A percentile compares a stretch with the other conserved stretches of the same genome.
phyloP scores from a whole-genome alignment of 2,329 filamentous ascomycete genomes.

The Paracorniculantispora psalliotae region DNA sequence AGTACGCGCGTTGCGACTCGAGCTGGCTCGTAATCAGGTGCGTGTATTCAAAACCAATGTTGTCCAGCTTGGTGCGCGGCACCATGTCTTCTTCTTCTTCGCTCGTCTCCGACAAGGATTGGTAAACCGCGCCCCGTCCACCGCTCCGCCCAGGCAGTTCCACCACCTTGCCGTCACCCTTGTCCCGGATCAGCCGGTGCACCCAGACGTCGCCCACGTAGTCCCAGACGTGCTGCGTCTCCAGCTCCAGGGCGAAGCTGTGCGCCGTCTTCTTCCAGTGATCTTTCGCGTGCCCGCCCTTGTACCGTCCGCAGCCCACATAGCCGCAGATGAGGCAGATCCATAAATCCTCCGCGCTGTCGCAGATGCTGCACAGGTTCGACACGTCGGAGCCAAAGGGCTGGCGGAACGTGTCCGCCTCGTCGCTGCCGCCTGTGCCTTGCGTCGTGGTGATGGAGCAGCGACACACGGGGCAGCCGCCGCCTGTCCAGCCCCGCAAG shows the following conservation, averaged over 20 bases:
- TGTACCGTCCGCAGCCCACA: constrained; percentile 90
- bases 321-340: constrained; percentile 92
- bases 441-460: constrained; percentile 64
- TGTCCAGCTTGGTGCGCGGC: constrained; percentile 63
- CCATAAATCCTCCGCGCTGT: constrained; percentile 80
- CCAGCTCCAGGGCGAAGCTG: constrained; percentile 86
- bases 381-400: constrained; percentile 56
- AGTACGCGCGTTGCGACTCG: constrained; percentile 88
- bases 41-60: constrained; percentile 89
- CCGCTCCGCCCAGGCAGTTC: constrained; percentile 65
- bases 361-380: constrained; percentile 77
- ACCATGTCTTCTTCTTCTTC: constrained; percentile 58
- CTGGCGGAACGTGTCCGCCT: constrained; percentile 44
- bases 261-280: constrained; percentile 89
- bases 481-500: constrained; percentile 91
- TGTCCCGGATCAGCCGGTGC: constrained; percentile 89
- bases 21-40: constrained; percentile 89
- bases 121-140: constrained; percentile 22
- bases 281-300: constrained; percentile 85
- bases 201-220: constrained; percentile 95
- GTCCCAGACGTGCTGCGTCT: constrained; percentile 96
- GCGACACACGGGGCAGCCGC: constrained; percentile 88
- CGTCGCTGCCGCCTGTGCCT: constrained; percentile 30
- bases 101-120: too few relatives aligned
- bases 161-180: constrained; percentile 86